Percentiles rank a stretch among this genome's conserved stretches.
These are phyloP conservation scores for Geosmithia flava DNA, from an alignment of 2,329 filamentous ascomycete species.

Conservation along the genomic window DNA sequence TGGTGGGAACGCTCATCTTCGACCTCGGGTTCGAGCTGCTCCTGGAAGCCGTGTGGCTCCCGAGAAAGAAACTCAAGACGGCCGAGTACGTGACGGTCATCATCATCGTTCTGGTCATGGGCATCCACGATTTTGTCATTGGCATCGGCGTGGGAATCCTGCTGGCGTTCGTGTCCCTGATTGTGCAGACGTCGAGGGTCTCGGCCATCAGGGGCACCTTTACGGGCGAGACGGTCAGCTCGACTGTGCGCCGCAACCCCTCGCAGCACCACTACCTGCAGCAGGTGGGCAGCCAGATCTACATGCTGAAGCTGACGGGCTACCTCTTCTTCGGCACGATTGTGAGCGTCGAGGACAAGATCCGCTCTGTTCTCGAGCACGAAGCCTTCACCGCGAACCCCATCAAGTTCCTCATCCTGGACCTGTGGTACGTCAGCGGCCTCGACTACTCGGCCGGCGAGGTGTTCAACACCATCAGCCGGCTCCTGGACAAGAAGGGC, in stretches of 20 bases:
- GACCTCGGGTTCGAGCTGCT: slow-evolving; percentile 87
- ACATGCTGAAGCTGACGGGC: slow-evolving; percentile 81
- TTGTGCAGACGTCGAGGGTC: slow-evolving; percentile 81
- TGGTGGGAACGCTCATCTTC: slow-evolving; percentile 92
- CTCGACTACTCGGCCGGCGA: slow-evolving; percentile 95
- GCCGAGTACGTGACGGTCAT: slow-evolving; percentile 86
- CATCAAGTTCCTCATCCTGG: slow-evolving; percentile 81
- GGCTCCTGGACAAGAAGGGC: slow-evolving; percentile 63
- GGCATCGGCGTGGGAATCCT: slow-evolving; percentile 89
- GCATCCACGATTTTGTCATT: slow-evolving; percentile 88
- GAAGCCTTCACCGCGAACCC: slow-evolving; percentile 65
- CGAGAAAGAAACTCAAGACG: slow-evolving; percentile 74
- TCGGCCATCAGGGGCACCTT: slow-evolving; percentile 86
- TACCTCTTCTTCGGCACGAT: slow-evolving; percentile 99
- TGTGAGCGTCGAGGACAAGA: slow-evolving; percentile 83
- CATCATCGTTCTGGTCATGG: slow-evolving; percentile 89
- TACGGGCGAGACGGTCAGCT: slow-evolving; percentile 77
- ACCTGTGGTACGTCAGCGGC: slow-evolving; percentile 80
- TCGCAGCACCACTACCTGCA: slow-evolving; percentile 79
- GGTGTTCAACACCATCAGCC: slow-evolving; percentile 84
- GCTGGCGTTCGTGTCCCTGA: slow-evolving; percentile 80
- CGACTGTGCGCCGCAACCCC: slow-evolving; percentile 83
- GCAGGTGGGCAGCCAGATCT: slow-evolving; percentile 77
- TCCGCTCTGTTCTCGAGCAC: slow-evolving; percentile 71
- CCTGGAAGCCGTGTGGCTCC: slow-evolving; percentile 76